phyloP scores from a whole-genome alignment of 2,329 filamentous ascomycete species.

The Rhinocladiella mackenziei region DNA sequence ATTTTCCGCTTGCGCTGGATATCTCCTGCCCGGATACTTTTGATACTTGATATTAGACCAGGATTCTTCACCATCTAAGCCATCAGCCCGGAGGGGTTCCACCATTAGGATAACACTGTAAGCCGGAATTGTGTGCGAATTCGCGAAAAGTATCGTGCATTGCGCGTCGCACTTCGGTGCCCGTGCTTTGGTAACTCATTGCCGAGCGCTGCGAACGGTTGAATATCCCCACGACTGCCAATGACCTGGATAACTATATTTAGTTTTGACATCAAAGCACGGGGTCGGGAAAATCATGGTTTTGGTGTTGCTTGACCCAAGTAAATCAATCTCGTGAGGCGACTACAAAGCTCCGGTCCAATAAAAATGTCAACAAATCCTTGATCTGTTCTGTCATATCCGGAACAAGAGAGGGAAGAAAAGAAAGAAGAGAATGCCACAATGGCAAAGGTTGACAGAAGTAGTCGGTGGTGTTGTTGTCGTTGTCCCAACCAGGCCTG shows the following conservation, averaged over 20 bases:
- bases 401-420: no score
- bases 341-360: no score
- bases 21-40: constrained; percentile 70
- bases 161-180: constrained; percentile 67
- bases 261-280: no score
- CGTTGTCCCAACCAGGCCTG: no score
- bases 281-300: no score
- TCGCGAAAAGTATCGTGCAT: constrained; percentile 65
- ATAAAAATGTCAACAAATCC: no score
- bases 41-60: constrained; percentile 75
- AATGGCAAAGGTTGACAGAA: no score
- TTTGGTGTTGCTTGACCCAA: no score
- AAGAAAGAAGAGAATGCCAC: no score
- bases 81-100: constrained; percentile 73
- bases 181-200: constrained; percentile 61
- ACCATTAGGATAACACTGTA: constrained; percentile 72
- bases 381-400: no score
- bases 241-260: constrained; percentile 73
- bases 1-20: constrained; percentile 67
- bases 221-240: constrained; percentile 68
- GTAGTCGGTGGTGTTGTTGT: no score
- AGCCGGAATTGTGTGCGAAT: constrained; percentile 64
- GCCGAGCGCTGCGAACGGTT: constrained; percentile 70
- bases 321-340: no score
- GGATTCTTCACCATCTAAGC: constrained; percentile 90